Evolutionary conservation across 345 rosid species (phyloP), one percentile per base, ranked within the genome.

Genomic region (Trapa bicornis): DNA sequence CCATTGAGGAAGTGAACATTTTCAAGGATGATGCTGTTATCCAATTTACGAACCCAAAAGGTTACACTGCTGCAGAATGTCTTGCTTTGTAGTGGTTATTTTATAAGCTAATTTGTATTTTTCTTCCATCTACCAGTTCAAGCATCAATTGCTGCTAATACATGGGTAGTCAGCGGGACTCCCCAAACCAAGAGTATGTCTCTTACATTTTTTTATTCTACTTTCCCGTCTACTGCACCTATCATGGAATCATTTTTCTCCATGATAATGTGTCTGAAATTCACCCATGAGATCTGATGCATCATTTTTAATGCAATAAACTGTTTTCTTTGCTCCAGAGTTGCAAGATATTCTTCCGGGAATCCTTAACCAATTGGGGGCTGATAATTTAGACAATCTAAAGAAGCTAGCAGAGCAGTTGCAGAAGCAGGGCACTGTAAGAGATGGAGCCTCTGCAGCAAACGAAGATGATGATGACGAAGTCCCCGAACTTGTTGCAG

Each of bases 131-230:
- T 52, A 71, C 54, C 92, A 92, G 97, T 94, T 74, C 99, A 94
- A 81, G 99, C 99, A 37, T 87, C 99, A 35, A 74, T 91, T 79
- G 83, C 80, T 32, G 99, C 97, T 54, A 94, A 94, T 78, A 94
- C 99, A 68, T 94, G 99, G 99, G 99, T 94, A 17, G 95, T 94
- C 62, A 89, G 92, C 48, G 99, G 99, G 38, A 61, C 96, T 61
- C 96, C 97, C 22, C 96, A 89, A 74, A 91, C 96, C 45, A 90
- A 86, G 74, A 91, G 99, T 94, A 88, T 37, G 84, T 11, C 1
- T 45, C 48, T 45, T 8, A 41, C 7, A 41, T 45, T 45, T 45
- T 13, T 45, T 45, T 11, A 4, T 45, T 45, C 13, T 45, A 22
- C 29, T 45, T 11, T 11, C 48, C 8, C 2, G 2, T 13, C 12